Evolutionary conservation across 2,329 filamentous ascomycete species (phyloP), one percentile per base, ranked within the genome.

Genomic region (Chaetomium globosum): DNA sequence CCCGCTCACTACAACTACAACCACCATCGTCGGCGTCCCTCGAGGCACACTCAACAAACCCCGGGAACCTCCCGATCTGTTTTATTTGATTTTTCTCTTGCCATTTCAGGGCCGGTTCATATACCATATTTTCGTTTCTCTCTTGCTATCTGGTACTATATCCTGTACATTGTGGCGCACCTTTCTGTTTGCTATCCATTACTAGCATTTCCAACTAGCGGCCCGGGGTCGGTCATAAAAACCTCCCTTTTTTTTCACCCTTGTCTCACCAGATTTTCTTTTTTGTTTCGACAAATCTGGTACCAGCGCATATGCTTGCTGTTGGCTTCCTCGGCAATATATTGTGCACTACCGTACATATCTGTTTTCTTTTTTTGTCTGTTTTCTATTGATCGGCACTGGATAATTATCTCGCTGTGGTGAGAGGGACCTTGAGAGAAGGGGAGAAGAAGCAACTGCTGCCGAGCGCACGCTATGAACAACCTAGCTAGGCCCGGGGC

Each of bases 171-270:
- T 56, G 33, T 54, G 51, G 51, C 51, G 53, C 52, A 9, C 36
- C 53, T 39, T 21, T 60, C 16, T 48, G 16, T 43, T 64, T 21
- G 5, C 65, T 43, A 19, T 64, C 21, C 58, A 3, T 33, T 43
- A 21, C n/a, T 36, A n/a, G 57, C 52, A 58, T 63, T 58, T 57
- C 13, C 61, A 61, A 16, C 56, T 66, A 60, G 65, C 51, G 68
- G 63, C 67, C 64, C 59, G 62, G 70, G 66, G 61, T 66, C 46
- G 65, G 65, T 68, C 58, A 59, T 59, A 61, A 31, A 59, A 43
- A 2, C 39, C 39, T 12, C 39, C 54, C 33, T 33, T 61, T 49
- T 49, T 48, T 67, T 58, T 57, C 46, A 48, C 43, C 49, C 33
- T 55, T 52, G 21, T 65, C 36, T 21, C 6, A 13, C 21, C 31